Conservation (phyloP, 2,329 filamentous ascomycete species). For the Fusarium sp. region DNA sequence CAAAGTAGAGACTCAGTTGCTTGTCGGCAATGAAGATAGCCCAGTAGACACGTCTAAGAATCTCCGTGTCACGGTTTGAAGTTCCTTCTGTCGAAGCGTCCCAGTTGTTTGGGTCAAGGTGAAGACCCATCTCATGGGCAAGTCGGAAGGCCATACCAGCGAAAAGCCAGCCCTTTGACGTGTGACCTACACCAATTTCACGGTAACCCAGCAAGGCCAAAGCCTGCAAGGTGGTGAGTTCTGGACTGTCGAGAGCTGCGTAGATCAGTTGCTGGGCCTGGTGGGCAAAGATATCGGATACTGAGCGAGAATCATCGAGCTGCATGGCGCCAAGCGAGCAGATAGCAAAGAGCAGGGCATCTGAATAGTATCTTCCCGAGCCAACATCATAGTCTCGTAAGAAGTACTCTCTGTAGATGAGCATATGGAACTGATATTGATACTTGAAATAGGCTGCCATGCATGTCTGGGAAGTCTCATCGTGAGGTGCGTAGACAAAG, state of each 20-base stretch:
- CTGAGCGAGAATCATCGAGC: constrained; percentile 49
- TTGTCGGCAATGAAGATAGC: constrained; percentile 59
- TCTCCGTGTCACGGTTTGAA: constrained; percentile 52
- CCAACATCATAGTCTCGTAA: constrained; percentile 58
- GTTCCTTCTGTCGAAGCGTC: constrained; percentile 47
- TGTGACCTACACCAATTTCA: constrained; percentile 56
- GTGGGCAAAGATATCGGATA: constrained; percentile 54
- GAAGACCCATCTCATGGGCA: constrained; percentile 61
- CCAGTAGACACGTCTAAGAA: constrained; percentile 59
- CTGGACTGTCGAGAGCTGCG: constrained; percentile 54
- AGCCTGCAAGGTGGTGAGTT: constrained; percentile 56
- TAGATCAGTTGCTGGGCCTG: constrained; percentile 57
- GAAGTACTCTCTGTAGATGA: constrained; percentile 60
- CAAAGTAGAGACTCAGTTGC: constrained; percentile 60
- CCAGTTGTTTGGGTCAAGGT: constrained; percentile 61
- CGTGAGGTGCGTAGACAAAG: constrained; percentile 53
- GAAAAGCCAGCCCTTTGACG: constrained; percentile 60
- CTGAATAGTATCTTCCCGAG: constrained; percentile 58
- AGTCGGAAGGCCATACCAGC: constrained; percentile 61
- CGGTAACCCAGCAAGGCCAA: constrained; percentile 55
- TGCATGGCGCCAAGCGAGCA: constrained; percentile 59
- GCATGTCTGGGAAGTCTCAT: constrained; percentile 53
- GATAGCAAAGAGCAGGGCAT: constrained; percentile 57
- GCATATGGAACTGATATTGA: constrained; percentile 59
- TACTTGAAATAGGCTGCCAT: constrained; percentile 59